Evolutionary conservation across 192 early-diverging fungal genomes (phyloP).

Genomic region (Coemansia sp.): DNA sequence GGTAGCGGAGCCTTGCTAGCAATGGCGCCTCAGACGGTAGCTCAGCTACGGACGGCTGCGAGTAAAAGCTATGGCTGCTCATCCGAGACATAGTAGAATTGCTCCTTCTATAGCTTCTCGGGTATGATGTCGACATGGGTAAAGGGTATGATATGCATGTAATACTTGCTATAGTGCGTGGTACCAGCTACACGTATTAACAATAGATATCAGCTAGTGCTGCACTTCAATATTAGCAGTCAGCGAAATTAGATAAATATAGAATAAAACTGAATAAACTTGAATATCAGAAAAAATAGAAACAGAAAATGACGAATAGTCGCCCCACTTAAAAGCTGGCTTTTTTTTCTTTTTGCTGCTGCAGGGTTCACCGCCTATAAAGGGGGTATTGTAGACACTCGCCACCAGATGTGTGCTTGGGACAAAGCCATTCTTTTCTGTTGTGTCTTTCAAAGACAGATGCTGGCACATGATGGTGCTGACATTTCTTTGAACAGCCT

Average conservation of each 20-base stretch:
- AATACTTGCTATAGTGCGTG: too few species aligned
- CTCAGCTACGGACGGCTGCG: constrained; percentile 13
- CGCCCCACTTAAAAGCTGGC: too few species aligned
- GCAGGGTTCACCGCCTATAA: too few species aligned
- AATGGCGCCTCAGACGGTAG: background rate
- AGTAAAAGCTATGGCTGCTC: background rate
- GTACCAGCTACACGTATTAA: background rate
- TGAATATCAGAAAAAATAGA: background rate
- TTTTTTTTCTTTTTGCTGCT: too few species aligned
- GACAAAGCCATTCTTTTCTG: too few species aligned
- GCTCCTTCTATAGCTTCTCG: background rate
- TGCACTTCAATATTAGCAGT: background rate
- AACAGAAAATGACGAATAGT: background rate
- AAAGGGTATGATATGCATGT: background rate
- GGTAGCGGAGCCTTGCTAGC: background rate
- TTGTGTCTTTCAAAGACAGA: too few species aligned
- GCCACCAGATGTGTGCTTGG: too few species aligned
- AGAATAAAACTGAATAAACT: background rate
- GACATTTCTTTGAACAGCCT: too few species aligned
- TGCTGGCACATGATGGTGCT: too few species aligned
- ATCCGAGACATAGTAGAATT: background rate
- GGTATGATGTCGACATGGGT: background rate
- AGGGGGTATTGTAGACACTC: too few species aligned
- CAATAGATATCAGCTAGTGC: background rate
- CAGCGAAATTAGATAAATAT: background rate